Percentiles rank a stretch among this genome's conserved stretches.
Conservation (phyloP, 83 land plant species). For the Diphasiastrum complanatum region DNA sequence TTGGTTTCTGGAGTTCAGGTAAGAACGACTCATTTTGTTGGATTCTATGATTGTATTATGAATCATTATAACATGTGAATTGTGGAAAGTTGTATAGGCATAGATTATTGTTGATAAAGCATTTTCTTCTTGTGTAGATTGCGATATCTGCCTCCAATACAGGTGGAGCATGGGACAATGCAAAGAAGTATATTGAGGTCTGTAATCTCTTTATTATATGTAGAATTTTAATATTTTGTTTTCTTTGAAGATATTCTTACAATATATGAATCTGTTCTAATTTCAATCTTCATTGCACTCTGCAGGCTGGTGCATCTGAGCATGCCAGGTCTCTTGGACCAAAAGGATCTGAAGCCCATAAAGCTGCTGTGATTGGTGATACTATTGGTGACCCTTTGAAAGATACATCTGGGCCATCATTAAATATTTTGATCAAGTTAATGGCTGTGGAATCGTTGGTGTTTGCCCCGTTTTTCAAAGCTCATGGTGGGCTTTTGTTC, state of each 20-base stretch:
- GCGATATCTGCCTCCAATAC: slow-evolving; percentile 12
- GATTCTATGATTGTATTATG: no score
- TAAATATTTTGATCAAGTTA: slow-evolving; percentile 2
- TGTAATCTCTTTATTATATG: background rate
- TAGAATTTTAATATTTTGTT: no score
- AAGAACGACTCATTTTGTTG: no score
- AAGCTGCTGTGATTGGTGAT: no score
- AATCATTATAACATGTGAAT: no score
- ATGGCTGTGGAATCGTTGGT: slow-evolving; percentile 11
- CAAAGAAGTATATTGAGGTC: slow-evolving; percentile 15
- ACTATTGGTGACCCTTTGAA: slow-evolving; percentile 12
- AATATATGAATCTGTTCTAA: background rate
- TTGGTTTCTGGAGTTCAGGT: slow-evolving; percentile 27
- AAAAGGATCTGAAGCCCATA: slow-evolving; percentile 11
- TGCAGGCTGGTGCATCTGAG: slow-evolving; percentile 14
- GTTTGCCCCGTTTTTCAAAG: slow-evolving; percentile 9
- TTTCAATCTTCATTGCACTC: background rate
- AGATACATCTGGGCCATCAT: slow-evolving; percentile 13
- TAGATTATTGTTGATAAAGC: no score
- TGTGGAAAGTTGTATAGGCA: no score
- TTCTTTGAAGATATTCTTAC: no score
- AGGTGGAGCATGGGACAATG: no score
- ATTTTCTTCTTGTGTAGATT: no score
- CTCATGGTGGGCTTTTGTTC: slow-evolving; percentile 6
- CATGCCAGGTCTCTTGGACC: slow-evolving; percentile 10